These are phyloP conservation scores for Boletus barrowsii DNA, from an alignment of 768 basidiomycete genomes.

Conservation along the genomic window DNA sequence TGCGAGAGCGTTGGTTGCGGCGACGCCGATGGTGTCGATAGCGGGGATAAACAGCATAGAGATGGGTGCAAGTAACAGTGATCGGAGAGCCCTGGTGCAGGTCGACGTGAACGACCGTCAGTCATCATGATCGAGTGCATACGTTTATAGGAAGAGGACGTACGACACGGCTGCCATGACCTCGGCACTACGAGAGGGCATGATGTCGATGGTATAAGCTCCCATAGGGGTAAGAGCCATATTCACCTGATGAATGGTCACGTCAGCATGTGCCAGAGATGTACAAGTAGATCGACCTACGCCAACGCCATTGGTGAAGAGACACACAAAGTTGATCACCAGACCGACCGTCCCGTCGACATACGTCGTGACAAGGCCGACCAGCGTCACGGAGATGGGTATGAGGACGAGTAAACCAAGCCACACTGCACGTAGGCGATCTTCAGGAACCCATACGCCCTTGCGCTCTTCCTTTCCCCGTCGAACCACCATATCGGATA, in stretches of 20 bases:
- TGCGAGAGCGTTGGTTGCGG: conserved; percentile 43
- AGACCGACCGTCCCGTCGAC: conserved; percentile 50
- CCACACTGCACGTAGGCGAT: conserved; percentile 54
- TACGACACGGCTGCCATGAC: conserved; percentile 54
- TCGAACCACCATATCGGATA: conserved; percentile 55
- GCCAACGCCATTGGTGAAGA: conserved; percentile 64
- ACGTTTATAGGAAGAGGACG: conserved; percentile 15
- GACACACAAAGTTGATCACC: conserved; percentile 46
- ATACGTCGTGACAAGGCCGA: conserved; percentile 51
- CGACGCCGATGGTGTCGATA: conserved; percentile 51
- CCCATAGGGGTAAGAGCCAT: conserved; percentile 52
- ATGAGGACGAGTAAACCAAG: conserved; percentile 44
- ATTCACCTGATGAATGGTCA: conserved; percentile 43
- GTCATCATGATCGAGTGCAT: background rate
- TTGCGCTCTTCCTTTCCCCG: conserved; percentile 46
- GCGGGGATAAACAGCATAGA: conserved; percentile 32
- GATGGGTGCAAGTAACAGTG: conserved; percentile 12
- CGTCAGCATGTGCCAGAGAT: background rate
- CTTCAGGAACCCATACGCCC: conserved; percentile 66
- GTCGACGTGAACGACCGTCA: background rate
- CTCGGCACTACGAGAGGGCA: conserved; percentile 62
- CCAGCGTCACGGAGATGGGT: conserved; percentile 49
- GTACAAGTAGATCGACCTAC: conserved; percentile 36
- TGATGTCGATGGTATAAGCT: conserved; percentile 56
- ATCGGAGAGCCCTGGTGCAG: conserved; percentile 19